These are phyloP conservation scores for Botryotinia convoluta DNA, from an alignment of 2,329 filamentous ascomycete species.

Conservation along the genomic window DNA sequence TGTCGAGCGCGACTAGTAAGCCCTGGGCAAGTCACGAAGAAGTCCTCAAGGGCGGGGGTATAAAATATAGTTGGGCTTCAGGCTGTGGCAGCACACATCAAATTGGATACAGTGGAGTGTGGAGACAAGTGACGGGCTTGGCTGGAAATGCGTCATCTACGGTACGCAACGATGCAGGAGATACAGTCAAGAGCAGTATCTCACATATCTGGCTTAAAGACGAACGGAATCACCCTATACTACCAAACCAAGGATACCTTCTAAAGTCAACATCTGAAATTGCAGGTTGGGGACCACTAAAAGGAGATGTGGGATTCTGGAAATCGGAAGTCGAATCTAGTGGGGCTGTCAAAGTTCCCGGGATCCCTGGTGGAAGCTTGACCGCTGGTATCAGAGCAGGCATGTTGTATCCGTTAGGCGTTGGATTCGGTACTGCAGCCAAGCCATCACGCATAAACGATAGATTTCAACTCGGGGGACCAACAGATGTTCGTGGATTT, in stretches of 20 bases:
- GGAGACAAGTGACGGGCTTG: slow-evolving; percentile 85
- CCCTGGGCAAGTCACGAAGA: slow-evolving; percentile 95
- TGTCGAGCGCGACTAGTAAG: slow-evolving; percentile 83
- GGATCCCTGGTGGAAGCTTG: slow-evolving; percentile 66
- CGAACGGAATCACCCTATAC: slow-evolving; percentile 76
- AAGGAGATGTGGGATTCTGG: slow-evolving; percentile 88
- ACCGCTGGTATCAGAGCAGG: slow-evolving; percentile 80
- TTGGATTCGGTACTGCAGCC: slow-evolving; percentile 53
- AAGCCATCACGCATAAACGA: slow-evolving; percentile 82
- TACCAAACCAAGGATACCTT: slow-evolving; percentile 80
- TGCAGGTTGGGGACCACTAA: slow-evolving; percentile 80
- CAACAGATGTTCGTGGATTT: slow-evolving; percentile 93
- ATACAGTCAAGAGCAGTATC: slow-evolving; percentile 85
- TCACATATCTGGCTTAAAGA: slow-evolving; percentile 80
- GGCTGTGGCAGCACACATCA: slow-evolving; percentile 67
- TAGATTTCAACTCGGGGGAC: slow-evolving; percentile 90
- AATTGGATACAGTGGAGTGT: slow-evolving; percentile 74
- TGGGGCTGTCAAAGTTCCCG: slow-evolving; percentile 68
- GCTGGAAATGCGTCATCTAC: slow-evolving; percentile 73
- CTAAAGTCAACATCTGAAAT: slow-evolving; percentile 75
- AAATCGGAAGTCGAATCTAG: slow-evolving; percentile 87
- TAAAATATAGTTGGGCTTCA: slow-evolving; percentile 74
- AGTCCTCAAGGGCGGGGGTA: slow-evolving; percentile 71
- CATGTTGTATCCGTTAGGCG: slow-evolving; percentile 75
- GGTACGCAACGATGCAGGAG: slow-evolving; percentile 80